Evolutionary conservation across 1,284 basidiomycete species (phyloP), one percentile per base, ranked within the genome.

Genomic region (Cryptococcus deneoformans): DNA sequence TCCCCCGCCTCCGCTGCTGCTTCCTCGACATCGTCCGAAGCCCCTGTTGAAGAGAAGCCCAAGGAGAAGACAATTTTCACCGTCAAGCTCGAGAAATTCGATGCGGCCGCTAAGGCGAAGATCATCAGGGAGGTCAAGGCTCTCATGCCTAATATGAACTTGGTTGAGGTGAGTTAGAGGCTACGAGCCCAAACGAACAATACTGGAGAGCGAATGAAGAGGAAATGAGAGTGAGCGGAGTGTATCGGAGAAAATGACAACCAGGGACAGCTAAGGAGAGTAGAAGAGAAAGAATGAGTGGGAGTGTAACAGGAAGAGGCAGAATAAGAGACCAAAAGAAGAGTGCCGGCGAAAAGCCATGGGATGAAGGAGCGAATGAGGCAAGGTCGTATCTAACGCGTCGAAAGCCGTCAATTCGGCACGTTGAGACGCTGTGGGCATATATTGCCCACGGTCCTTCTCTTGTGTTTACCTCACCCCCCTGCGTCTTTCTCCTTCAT

Each of bases 51-150:
- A 39, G 93, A 94, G 77, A 96, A 96, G 78, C 94, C 94, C 51
- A 98, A 97, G 81, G 96, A 99, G 80, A 99, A 99, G 86, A 96
- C 94, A 7, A 85, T 95, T 46, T 99, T 99, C 81, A 95, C 88
- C 67, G 87, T 98, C 72, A 95, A 88, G 78, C 84, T 98, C 46
- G 90, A 93, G 74, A 91, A 91, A 59, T 94, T 97, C 70, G 92
- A 95, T 63, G 84, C 91, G 3, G 81, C 85, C 20, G 83, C 89
- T 58, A 98, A 99, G 79, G 91, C 96, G 45, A 99, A 99, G 82
- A 87, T 98, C 68, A 99, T 99, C 75, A 87, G 91, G 69, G 96
- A 99, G 79, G 91, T 99, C 70, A 99, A 99, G 83, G 90, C 90
- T 8, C 77, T 96, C 66, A 87, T 95, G 67, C 92, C 93, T 37